Conservation (phyloP, 176 grass and related monocot species). For the Oryza australiensis region DNA sequence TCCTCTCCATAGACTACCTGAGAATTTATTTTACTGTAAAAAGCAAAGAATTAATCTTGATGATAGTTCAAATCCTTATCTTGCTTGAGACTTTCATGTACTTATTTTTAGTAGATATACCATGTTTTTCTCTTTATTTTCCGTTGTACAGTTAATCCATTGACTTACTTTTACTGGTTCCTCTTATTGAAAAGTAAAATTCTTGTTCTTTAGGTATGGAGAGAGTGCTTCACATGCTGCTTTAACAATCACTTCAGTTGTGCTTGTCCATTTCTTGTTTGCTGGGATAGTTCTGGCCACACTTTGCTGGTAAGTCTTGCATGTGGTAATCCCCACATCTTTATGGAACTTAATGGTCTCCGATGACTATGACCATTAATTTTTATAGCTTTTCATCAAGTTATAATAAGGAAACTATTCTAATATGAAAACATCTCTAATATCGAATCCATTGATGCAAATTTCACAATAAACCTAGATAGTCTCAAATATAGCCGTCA, state of each 20-base stretch:
- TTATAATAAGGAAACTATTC: not conserved
- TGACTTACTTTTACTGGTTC: not conserved
- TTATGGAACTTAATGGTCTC: not conserved
- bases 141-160: not conserved
- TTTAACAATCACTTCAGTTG: slow-evolving; percentile 76
- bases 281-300: slow-evolving; percentile 82
- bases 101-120: not conserved
- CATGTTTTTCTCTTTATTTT: slow-evolving; percentile 6
- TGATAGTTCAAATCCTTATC: not conserved
- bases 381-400: not conserved
- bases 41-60: not conserved
- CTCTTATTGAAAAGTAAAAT: not conserved
- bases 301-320: slow-evolving; percentile 78
- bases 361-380: not conserved
- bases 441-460: not conserved
- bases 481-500: not conserved
- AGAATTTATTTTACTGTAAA: not conserved
- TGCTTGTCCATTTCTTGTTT: slow-evolving; percentile 85
- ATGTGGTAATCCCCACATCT: not conserved
- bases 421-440: not conserved
- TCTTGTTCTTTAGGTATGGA: slow-evolving; percentile 65
- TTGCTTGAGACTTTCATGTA: not conserved
- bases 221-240: slow-evolving; percentile 66
- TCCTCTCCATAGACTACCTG: not conserved
- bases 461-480: not conserved